Percentiles rank a stretch among this genome's conserved stretches.
Conservation (phyloP, 495 filamentous ascomycete genomes). For the Aspergillus haitiensis region DNA sequence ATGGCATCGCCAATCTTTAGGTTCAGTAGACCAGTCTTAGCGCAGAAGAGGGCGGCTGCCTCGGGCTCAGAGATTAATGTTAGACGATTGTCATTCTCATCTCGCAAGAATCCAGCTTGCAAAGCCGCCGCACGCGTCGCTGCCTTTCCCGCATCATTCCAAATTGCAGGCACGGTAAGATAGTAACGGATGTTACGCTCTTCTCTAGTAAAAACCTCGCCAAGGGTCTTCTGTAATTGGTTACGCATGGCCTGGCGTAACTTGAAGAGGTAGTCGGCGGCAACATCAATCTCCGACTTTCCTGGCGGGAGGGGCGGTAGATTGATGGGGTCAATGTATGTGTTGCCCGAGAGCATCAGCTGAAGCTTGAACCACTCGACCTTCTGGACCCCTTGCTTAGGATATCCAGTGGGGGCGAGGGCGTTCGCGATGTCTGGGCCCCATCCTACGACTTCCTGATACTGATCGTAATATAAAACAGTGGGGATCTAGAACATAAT, state of each 20-base stretch:
- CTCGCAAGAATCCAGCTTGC: conserved; percentile 72
- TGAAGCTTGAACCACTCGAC: conserved; percentile 86
- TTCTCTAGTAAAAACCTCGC: conserved; percentile 75
- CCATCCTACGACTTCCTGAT: conserved; percentile 81
- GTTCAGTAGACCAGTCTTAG: conserved; percentile 74
- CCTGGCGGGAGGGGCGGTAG: conserved; percentile 73
- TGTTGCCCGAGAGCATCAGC: conserved; percentile 78
- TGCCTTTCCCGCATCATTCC: conserved; percentile 80
- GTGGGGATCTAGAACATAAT: conserved; percentile 64
- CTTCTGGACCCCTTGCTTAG: conserved; percentile 77
- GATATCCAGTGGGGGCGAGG: conserved; percentile 74
- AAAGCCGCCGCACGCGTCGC: conserved; percentile 75
- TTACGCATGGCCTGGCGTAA: conserved; percentile 74
- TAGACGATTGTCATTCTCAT: conserved; percentile 74
- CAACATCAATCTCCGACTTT: conserved; percentile 79
- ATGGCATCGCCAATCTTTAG: conserved; percentile 75
- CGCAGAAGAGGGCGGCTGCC: conserved; percentile 76
- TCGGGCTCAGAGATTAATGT: conserved; percentile 77
- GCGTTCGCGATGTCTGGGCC: conserved; percentile 79
- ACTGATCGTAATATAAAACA: conserved; percentile 79
- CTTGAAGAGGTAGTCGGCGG: conserved; percentile 78
- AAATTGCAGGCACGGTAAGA: conserved; percentile 75
- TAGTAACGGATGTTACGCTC: conserved; percentile 78
- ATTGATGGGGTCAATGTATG: conserved; percentile 81
- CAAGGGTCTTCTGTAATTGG: conserved; percentile 72